Percentiles rank a stretch among this genome's conserved stretches.
Evolutionary conservation across 805 yeast genomes (phyloP).

Genomic region (Metschnikowia drakensbergensis): DNA sequence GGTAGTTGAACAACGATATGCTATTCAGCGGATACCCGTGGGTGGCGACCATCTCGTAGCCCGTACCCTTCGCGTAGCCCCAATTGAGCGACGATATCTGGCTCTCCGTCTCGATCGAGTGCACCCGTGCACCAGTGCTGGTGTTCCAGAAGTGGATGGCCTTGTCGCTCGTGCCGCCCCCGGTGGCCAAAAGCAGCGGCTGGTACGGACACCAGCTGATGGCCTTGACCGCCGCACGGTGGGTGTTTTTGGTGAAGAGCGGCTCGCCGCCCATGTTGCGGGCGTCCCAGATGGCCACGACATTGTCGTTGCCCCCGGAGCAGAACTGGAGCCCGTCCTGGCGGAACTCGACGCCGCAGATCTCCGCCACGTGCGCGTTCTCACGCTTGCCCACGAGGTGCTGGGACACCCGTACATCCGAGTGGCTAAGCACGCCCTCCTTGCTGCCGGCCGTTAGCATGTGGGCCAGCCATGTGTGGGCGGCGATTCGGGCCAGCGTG

Average conservation of each 20-base stretch:
- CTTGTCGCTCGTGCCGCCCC: slow-evolving; percentile 92
- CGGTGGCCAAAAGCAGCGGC: slow-evolving; percentile 80
- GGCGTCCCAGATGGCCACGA: slow-evolving; percentile 91
- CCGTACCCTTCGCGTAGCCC: slow-evolving; percentile 75
- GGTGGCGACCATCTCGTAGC: slow-evolving; percentile 82
- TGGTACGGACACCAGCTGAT: slow-evolving; percentile 93
- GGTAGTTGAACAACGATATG: slow-evolving; percentile 79
- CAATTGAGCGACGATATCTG: slow-evolving; percentile 93
- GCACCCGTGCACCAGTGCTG: slow-evolving; percentile 79
- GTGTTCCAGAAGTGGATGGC: slow-evolving; percentile 92
- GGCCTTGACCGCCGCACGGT: slow-evolving; percentile 94
- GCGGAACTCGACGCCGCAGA: slow-evolving; percentile 88
- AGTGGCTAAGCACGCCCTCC: slow-evolving; percentile 77
- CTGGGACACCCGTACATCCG: slow-evolving; percentile 81
- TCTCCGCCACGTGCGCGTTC: slow-evolving; percentile 70
- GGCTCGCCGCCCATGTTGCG: slow-evolving; percentile 40
- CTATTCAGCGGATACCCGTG: slow-evolving; percentile 91
- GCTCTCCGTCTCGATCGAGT: slow-evolving; percentile 85
- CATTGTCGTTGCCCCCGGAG: slow-evolving; percentile 91
- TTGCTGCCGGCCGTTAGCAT: slow-evolving; percentile 83
- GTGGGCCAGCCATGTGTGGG: slow-evolving; percentile 83
- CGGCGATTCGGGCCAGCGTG: slow-evolving; percentile 64
- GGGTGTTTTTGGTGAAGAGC: slow-evolving; percentile 69
- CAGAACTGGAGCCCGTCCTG: slow-evolving; percentile 81
- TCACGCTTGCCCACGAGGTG: slow-evolving; percentile 62